Base-by-base conservation (phyloP, 768 basidiomycete genomes). In the Coprinopsis strossmayeri region DNA sequence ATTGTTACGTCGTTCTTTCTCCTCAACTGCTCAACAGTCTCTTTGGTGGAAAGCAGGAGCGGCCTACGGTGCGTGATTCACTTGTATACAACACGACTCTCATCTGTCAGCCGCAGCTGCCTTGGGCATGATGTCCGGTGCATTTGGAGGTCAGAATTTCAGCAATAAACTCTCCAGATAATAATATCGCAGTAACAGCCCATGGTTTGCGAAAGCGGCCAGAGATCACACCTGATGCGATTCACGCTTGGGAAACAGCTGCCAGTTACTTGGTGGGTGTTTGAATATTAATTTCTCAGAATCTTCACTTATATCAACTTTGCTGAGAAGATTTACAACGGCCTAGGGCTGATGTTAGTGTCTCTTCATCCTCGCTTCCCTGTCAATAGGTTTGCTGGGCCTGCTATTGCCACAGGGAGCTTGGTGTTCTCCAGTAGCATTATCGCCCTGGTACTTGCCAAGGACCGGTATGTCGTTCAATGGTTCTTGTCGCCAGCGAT, bases 401-500 rank as follows among this genome's bases (percentile, higher is more conserved):
- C 79, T 2, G 82, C 84, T 1, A 81, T 88, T 46, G 67, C 75
- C 4, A 63, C 64, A 1, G 85, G 86, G 1, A 66, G 75, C 0
- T 40, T 71, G 1, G 37, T 86, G 2, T 87, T 88, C 60, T 87
- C 84, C 3, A 76, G 77, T 1, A 78, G 77, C 53, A 82, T 87
- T 57, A 68, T 79, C 55, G 64, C 68, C 0, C 65, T 84, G 23
- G 73, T 81, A 32, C 57, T 84, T 35, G 69, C 67, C 32, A 64
- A 62, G 3, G 77, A 77, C 20, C 61, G 68, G 79, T 68, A 51
- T 46, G 59, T 9, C 9, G 12, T n/a, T n/a, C 26, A 72, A 42
- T 45, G 65, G 48, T 11, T 12, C 12, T 15, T 3, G 35, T 28
- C 24, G 34, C 32, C 9, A 38, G 57, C 52, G 23, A 32, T 43